Base-by-base conservation (phyloP, 1,284 basidiomycete species). In the Rhodotorula glutinis region DNA sequence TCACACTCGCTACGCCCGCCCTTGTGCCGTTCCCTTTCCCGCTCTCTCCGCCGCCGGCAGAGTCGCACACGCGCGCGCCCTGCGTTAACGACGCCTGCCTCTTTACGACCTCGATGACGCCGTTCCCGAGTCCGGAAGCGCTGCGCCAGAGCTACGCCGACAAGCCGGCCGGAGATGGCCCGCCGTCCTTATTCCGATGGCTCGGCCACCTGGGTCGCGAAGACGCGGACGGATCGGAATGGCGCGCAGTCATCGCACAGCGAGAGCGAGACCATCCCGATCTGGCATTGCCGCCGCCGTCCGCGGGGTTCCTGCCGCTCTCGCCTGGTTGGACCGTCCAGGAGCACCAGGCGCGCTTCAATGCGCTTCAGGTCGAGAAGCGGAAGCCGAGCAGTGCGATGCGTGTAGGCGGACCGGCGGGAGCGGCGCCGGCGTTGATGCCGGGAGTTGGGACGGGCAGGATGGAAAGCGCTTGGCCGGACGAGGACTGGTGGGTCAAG, bases 21-120 rank as follows among this genome's bases (percentile, higher is more conserved):
- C 56, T 70, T 21, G 57, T 60, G 14, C 74, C 73, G 7, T 53
- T 68, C 21, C 73, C 69, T 30, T 75, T 75, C 65, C 69, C 73
- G 2, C 43, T 70, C 40, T 49, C 66, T 3, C 17, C 65, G 10
- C 66, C 70, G 17, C 73, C 69, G 0, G 54, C 72, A 30, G 62
- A 69, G 60, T 65, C 65, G 21, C 59, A 63, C 53, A 53, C 59
- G 2, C 65, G 75, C 21, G 66, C 72, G 1, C 67, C 75, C 23
- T 73, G 72, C 60, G 57, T 60, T 41, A 67, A 74, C 65, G 74
- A 74, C 44, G 52, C 53, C 29, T 73, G 73, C 55, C 57, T 74
- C 33, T 76, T 76, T 62, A 52, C 67, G 23, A 71, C 74, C 46
- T 70, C 70, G 14, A 53, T 74, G 23, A 54, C 66, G 19, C 69